Evolutionary conservation across 768 basidiomycete genomes (phyloP).

Genomic region (Chlorophyllum brunneum): DNA sequence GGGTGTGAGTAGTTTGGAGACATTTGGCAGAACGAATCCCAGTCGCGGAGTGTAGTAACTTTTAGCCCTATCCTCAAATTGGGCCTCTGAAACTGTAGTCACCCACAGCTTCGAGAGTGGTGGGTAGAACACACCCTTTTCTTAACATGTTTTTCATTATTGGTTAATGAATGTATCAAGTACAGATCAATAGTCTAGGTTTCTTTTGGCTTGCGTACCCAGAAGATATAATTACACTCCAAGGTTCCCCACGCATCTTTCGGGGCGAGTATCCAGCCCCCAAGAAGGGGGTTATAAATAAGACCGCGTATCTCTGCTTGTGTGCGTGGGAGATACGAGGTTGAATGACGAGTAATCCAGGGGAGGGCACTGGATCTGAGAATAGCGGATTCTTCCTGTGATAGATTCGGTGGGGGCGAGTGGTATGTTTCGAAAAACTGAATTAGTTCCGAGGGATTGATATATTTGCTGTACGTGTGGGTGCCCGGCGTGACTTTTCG

Average conservation of each 20-base stretch:
- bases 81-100: too few species aligned
- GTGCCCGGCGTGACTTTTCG: conserved; percentile 82
- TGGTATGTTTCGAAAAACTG: conserved; percentile 71
- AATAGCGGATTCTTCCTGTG: conserved; percentile 11
- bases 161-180: neutral
- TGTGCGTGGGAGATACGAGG: conserved; percentile 49
- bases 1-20: too few species aligned
- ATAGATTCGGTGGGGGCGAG: conserved; percentile 20
- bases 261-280: conserved; percentile 67
- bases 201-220: conserved; percentile 69
- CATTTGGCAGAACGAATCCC: too few species aligned
- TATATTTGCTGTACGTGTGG: conserved; percentile 87
- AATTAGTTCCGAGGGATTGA: conserved; percentile 83
- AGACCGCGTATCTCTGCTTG: conserved; percentile 82
- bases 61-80: too few species aligned
- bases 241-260: conserved; percentile 50
- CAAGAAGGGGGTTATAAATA: conserved; percentile 68
- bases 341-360: conserved; percentile 54
- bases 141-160: too few species aligned
- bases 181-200: too few species aligned
- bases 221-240: conserved; percentile 80
- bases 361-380: conserved; percentile 23
- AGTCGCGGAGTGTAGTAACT: too few species aligned
- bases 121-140: too few species aligned
- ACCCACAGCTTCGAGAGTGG: too few species aligned